These are phyloP conservation scores for Neurospora sp. DNA, from an alignment of 495 filamentous ascomycete species.

Conservation along the genomic window DNA sequence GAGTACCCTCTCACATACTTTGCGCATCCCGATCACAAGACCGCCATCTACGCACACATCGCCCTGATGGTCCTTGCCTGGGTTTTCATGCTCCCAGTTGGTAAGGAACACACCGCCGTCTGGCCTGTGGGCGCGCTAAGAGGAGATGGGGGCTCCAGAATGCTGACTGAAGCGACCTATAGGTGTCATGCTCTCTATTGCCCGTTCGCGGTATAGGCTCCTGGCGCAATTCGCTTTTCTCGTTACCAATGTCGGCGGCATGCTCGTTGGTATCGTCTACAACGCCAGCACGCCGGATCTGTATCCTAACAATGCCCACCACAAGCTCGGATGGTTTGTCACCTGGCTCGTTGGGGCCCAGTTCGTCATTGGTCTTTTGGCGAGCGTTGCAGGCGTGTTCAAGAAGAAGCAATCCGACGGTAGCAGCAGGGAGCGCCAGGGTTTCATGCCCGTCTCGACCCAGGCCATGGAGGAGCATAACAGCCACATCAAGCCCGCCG, in stretches of 20 bases:
- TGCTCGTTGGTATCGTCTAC: slow-evolving; percentile 68
- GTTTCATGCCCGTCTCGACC: slow-evolving; percentile 60
- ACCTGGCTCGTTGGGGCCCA: slow-evolving; percentile 64
- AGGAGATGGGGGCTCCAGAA: background rate
- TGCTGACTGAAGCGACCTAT: slow-evolving; percentile 13
- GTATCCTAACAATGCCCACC: slow-evolving; percentile 80
- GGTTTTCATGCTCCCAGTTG: slow-evolving; percentile 73
- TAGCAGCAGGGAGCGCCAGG: slow-evolving; percentile 30
- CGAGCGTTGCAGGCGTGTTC: slow-evolving; percentile 32
- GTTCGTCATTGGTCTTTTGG: slow-evolving; percentile 56
- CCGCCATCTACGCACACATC: slow-evolving; percentile 69
- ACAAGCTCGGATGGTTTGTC: slow-evolving; percentile 80
- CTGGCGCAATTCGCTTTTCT: slow-evolving; percentile 70
- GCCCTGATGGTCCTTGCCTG: slow-evolving; percentile 68
- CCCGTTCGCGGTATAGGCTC: slow-evolving; percentile 64
- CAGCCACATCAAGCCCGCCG: slow-evolving; percentile 27
- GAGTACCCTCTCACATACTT: slow-evolving; percentile 62
- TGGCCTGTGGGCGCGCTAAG: background rate
- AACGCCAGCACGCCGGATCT: slow-evolving; percentile 77
- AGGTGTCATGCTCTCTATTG: slow-evolving; percentile 82
- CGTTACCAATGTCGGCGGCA: slow-evolving; percentile 55
- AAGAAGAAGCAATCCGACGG: slow-evolving; percentile 3
- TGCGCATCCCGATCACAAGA: slow-evolving; percentile 51
- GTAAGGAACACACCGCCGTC: slow-evolving; percentile 38
- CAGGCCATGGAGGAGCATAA: slow-evolving; percentile 56